Evolutionary conservation across 352 stramenopile genomes (phyloP).

Genomic region (Halophytophthora batemanensis): DNA sequence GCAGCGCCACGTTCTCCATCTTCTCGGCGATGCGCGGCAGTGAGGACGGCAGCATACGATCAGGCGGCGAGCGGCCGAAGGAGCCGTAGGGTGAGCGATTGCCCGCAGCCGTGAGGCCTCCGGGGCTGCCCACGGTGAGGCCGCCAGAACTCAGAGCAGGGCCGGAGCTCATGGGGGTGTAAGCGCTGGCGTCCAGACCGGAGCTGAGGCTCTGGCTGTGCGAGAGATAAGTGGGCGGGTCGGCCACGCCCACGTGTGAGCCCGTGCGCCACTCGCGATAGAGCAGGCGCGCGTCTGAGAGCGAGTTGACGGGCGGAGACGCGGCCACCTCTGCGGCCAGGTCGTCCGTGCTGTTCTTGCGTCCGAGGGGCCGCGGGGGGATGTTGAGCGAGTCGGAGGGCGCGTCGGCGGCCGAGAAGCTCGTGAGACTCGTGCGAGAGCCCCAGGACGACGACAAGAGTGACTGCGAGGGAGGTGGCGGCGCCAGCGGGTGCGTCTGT

Average conservation of each 20-base stretch:
- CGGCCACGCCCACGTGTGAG: conserved; percentile 40
- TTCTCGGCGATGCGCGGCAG: conserved; percentile 72
- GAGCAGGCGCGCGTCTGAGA: conserved; percentile 65
- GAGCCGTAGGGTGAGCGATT: conserved; percentile 66
- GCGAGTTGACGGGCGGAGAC: conserved; percentile 46
- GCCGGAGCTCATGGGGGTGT: conserved; percentile 54
- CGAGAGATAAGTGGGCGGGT: conserved; percentile 8
- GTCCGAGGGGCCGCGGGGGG: conserved; percentile 11
- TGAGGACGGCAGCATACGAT: conserved; percentile 38
- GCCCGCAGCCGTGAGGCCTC: conserved; percentile 30
- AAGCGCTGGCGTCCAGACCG: conserved; percentile 13
- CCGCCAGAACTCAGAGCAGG: conserved; percentile 63
- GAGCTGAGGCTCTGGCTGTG: too few species aligned
- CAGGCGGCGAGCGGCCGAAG: conserved; percentile 33
- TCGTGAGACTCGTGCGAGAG: not conserved
- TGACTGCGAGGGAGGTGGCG: too few species aligned
- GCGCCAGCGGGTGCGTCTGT: conserved; percentile 1
- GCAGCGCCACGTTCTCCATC: conserved; percentile 52
- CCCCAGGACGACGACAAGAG: not conserved
- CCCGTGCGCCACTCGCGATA: conserved; percentile 80
- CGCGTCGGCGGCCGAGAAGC: conserved; percentile 18
- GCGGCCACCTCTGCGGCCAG: conserved; percentile 42
- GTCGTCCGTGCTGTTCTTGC: conserved; percentile 71
- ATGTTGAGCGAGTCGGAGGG: conserved; percentile 9
- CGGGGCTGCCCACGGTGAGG: conserved; percentile 18